A percentile compares a stretch with the other conserved stretches of the same genome.
These are phyloP conservation scores for Saturnispora silvae DNA, from an alignment of 805 yeast genomes.

Conservation along the genomic window DNA sequence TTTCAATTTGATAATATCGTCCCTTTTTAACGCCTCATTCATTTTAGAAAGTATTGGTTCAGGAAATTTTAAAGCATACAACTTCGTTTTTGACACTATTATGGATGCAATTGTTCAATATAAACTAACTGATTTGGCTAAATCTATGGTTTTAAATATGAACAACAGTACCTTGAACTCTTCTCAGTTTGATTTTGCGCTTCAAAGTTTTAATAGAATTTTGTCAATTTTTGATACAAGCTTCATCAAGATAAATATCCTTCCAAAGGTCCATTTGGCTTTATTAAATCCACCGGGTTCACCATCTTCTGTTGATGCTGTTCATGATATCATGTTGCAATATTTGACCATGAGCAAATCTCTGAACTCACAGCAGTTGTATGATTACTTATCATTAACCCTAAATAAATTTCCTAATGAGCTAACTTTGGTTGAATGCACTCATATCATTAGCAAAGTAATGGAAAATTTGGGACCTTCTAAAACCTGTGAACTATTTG, in stretches of 20 bases:
- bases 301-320: conserved; percentile 40
- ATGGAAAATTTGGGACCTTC: background rate
- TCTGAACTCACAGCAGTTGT: background rate
- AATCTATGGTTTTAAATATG: conserved; percentile 19
- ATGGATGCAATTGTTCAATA: conserved; percentile 16
- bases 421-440: conserved; percentile 45
- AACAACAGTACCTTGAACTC: background rate
- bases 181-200: conserved; percentile 28
- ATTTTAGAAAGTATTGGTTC: conserved; percentile 45
- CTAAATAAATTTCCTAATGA: conserved; percentile 45
- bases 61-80: conserved; percentile 56
- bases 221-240: conserved; percentile 26
- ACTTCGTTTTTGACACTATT: conserved; percentile 41
- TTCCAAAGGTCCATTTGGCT: conserved; percentile 20
- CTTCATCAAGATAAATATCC: conserved; percentile 20
- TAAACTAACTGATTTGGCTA: conserved; percentile 18
- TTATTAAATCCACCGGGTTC: conserved; percentile 13
- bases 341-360: conserved; percentile 17
- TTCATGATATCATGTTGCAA: conserved; percentile 48
- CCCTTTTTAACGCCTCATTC: conserved; percentile 36
- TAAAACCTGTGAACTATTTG: conserved; percentile 3
- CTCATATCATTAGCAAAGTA: conserved; percentile 35
- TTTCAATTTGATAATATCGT: conserved; percentile 19
- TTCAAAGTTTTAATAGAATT: conserved; percentile 38
- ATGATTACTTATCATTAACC: background rate